Conservation (phyloP, 192 early-diverging fungal species). For the Podila horticola region DNA sequence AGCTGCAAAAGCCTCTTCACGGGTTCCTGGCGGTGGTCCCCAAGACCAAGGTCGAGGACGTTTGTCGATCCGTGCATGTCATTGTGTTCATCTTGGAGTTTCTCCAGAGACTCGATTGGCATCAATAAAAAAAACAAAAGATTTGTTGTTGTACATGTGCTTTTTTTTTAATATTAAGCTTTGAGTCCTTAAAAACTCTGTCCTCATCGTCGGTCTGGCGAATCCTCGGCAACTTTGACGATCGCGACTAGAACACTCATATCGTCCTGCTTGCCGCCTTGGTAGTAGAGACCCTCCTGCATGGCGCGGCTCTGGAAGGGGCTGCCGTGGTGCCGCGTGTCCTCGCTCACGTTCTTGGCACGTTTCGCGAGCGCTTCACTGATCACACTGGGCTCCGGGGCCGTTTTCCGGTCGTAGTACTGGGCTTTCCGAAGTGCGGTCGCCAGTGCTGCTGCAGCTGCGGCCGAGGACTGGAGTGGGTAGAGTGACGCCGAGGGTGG, state of each 20-base stretch:
- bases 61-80: constrained; percentile 12
- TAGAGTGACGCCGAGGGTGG: constrained; percentile 23
- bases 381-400: constrained; percentile 77
- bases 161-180: not conserved
- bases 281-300: constrained; percentile 92
- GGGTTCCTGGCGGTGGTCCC: not conserved
- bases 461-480: not conserved
- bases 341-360: constrained; percentile 84
- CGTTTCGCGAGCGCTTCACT: constrained; percentile 81
- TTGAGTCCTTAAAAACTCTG: not conserved
- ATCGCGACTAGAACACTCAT: constrained; percentile 91
- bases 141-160: constrained; percentile 3
- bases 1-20: not conserved
- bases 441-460: not conserved
- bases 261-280: constrained; percentile 97
- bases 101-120: constrained; percentile 31
- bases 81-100: not conserved
- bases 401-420: constrained; percentile 17
- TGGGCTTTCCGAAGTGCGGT: constrained; percentile 1
- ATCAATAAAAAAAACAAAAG: constrained; percentile 23
- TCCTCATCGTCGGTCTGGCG: constrained; percentile 41
- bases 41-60: not conserved
- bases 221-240: constrained; percentile 66
- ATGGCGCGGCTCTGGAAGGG: constrained; percentile 96
- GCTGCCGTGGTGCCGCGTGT: constrained; percentile 74